A percentile compares a stretch with the other conserved stretches of the same genome.
These are phyloP conservation scores for Lumnitzera littorea DNA, from an alignment of 345 rosid genomes.

Conservation along the genomic window DNA sequence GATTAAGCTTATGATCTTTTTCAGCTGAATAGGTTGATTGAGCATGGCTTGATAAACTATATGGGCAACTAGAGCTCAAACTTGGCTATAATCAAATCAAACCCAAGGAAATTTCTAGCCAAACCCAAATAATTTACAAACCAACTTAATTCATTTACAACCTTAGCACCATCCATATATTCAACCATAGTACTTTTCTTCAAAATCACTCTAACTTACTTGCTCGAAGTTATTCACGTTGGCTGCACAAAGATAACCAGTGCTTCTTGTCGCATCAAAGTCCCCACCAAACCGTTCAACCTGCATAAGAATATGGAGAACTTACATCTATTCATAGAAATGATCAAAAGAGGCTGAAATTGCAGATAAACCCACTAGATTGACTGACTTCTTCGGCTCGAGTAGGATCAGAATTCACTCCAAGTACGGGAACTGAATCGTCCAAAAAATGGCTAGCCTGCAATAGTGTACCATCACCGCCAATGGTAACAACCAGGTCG, in stretches of 20 bases:
- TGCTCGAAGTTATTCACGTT: slow-evolving; percentile 71
- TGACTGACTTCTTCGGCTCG: slow-evolving; percentile 58
- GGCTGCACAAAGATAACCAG: slow-evolving; percentile 84
- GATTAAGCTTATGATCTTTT: no score
- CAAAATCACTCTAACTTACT: slow-evolving; percentile 27
- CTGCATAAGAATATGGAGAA: slow-evolving; percentile 25
- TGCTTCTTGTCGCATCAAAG: slow-evolving; percentile 86
- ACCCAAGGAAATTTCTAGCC: no score
- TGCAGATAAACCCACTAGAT: neutral
- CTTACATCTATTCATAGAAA: neutral
- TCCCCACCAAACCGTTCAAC: slow-evolving; percentile 52
- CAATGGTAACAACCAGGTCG: slow-evolving; percentile 82
- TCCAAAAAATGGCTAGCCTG: slow-evolving; percentile 87
- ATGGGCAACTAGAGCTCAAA: no score
- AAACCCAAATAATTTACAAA: no score
- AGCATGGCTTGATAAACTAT: no score
- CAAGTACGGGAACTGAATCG: slow-evolving; percentile 66
- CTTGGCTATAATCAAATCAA: no score
- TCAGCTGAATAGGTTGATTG: no score
- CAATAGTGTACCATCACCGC: slow-evolving; percentile 95
- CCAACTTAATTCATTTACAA: no score
- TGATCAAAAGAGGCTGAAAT: neutral
- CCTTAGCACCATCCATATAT: no score
- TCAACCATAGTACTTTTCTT: no score
- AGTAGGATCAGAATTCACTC: slow-evolving; percentile 94